Evolutionary conservation across 192 early-diverging fungal species (phyloP).

Genomic region (Coemansia sp.): DNA sequence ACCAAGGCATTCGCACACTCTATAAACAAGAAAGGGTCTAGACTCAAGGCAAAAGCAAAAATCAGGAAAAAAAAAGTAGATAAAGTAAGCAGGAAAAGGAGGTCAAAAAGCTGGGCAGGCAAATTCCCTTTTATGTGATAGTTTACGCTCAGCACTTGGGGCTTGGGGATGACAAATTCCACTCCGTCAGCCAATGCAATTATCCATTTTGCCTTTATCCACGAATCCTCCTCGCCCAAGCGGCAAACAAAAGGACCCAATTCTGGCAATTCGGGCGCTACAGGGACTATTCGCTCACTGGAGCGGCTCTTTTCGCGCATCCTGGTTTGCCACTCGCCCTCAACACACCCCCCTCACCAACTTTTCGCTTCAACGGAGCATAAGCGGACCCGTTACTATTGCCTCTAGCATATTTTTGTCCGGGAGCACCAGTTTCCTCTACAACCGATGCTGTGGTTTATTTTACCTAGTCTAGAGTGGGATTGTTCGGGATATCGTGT

Average conservation of each 20-base stretch:
- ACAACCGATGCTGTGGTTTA: background rate
- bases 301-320: background rate
- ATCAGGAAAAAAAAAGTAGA: background rate
- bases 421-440: background rate
- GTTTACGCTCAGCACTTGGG: background rate
- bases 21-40: constrained; percentile 3
- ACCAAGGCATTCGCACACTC: background rate
- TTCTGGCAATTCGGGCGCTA: background rate
- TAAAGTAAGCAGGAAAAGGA: background rate
- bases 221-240: too few relatives aligned
- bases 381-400: background rate
- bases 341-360: background rate
- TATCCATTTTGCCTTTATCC: too few relatives aligned
- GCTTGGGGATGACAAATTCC: background rate
- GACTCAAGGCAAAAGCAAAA: background rate
- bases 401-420: background rate
- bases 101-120: background rate
- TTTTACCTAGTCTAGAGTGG: background rate
- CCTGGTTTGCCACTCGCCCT: background rate
- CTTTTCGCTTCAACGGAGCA: background rate
- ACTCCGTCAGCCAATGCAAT: background rate
- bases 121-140: background rate
- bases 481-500: background rate
- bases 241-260: background rate
- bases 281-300: background rate